A percentile compares a stretch with the other conserved stretches of the same genome.
Evolutionary conservation across 352 stramenopile species (phyloP).

Genomic region (Pythium insidiosum): DNA sequence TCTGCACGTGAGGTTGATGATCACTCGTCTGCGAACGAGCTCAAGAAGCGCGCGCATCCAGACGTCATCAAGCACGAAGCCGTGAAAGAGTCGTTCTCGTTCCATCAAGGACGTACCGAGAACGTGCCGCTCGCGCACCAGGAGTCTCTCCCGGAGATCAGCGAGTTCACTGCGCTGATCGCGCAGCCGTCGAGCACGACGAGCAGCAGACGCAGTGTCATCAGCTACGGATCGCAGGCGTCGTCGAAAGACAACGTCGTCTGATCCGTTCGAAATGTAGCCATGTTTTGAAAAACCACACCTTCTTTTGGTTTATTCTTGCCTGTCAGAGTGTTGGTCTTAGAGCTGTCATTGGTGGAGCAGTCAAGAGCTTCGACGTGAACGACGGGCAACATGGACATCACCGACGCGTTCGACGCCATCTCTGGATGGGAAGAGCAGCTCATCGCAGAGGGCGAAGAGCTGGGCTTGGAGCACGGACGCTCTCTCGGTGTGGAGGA

Average conservation of each 20-base stretch:
- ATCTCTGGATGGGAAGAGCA: conserved; percentile 67
- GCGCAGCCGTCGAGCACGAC: conserved; percentile 1
- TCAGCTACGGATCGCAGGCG: background rate
- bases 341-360: background rate
- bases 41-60: no score
- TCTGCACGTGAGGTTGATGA: no score
- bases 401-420: conserved; percentile 64
- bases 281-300: conserved; percentile 3
- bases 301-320: conserved; percentile 2
- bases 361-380: background rate
- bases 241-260: background rate
- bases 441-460: conserved; percentile 56
- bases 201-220: conserved; percentile 4
- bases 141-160: conserved; percentile 61
- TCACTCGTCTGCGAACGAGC: background rate
- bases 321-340: conserved; percentile 12
- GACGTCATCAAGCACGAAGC: no score
- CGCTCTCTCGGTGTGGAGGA: conserved; percentile 59
- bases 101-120: conserved; percentile 59
- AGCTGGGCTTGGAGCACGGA: conserved; percentile 44
- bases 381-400: conserved; percentile 29
- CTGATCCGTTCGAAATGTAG: conserved; percentile 2
- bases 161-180: conserved; percentile 66
- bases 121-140: conserved; percentile 21
- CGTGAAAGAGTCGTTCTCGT: conserved; percentile 36